Conservation (phyloP, 768 basidiomycete species). For the Paxillus involutus region DNA sequence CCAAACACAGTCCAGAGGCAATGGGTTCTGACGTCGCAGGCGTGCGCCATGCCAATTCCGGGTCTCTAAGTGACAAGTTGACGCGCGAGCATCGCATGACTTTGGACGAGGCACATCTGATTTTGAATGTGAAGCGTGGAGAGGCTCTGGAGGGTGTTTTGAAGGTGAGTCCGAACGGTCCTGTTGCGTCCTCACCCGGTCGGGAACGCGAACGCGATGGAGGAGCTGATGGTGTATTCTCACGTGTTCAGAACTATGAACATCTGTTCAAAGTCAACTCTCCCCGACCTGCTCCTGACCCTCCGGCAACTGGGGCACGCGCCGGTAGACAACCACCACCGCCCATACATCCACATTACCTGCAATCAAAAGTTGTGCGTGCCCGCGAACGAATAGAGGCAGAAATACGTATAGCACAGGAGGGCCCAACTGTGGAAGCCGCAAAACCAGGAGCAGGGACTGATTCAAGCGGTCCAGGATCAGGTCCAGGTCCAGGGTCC, state of each 20-base stretch:
- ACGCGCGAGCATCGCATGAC: slow-evolving; percentile 91
- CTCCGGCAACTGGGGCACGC: slow-evolving; percentile 35
- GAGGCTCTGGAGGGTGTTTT: slow-evolving; percentile 67
- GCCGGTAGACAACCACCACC: slow-evolving; percentile 43
- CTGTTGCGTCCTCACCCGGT: neutral
- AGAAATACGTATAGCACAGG: slow-evolving; percentile 47
- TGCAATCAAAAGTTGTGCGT: slow-evolving; percentile 96
- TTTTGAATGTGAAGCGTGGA: slow-evolving; percentile 82
- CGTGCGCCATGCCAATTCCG: slow-evolving; percentile 69
- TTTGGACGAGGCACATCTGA: slow-evolving; percentile 89
- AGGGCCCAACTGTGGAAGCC: slow-evolving; percentile 15
- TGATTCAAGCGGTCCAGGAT: slow-evolving; percentile 14
- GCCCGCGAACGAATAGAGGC: slow-evolving; percentile 95
- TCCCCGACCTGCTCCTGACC: slow-evolving; percentile 56
- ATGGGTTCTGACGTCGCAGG: slow-evolving; percentile 72
- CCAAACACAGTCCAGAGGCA: slow-evolving; percentile 74
- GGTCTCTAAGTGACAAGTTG: slow-evolving; percentile 76
- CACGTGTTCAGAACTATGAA: slow-evolving; percentile 75
- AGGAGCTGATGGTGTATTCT: slow-evolving; percentile 2
- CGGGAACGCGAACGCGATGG: neutral
- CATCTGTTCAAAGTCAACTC: slow-evolving; percentile 90
- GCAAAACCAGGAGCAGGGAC: slow-evolving; percentile 16
- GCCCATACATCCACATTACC: slow-evolving; percentile 77
- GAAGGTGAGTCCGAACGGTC: slow-evolving; percentile 50
- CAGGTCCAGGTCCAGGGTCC: slow-evolving; percentile 15